phyloP scores from a whole-genome alignment of 2,329 filamentous ascomycete genomes.

The Rhinocladiella mackenziei region DNA sequence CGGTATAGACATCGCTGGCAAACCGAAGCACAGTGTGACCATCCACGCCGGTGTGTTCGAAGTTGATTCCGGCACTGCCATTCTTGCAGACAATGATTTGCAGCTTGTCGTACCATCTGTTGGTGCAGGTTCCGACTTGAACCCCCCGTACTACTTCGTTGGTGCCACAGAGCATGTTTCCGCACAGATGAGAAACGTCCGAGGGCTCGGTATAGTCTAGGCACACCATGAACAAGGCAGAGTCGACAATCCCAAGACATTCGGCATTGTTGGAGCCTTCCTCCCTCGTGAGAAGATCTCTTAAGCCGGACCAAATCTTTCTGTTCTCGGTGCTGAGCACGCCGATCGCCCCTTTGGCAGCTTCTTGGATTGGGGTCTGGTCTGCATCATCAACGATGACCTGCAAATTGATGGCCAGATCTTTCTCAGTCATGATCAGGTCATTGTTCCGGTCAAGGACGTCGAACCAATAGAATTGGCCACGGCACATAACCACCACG shows the following conservation, averaged over 20 bases:
- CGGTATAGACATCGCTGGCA: conserved; percentile 92
- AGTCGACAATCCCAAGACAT: conserved; percentile 91
- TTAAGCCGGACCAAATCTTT: conserved; percentile 88
- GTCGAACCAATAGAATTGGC: conserved; percentile 99
- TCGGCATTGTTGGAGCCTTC: conserved; percentile 91
- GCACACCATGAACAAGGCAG: conserved; percentile 85
- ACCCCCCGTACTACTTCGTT: conserved; percentile 88
- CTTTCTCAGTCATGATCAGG: conserved; percentile 94
- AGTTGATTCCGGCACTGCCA: conserved; percentile 97
- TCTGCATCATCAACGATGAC: conserved; percentile 88
- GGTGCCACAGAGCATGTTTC: conserved; percentile 97
- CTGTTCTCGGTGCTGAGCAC: conserved; percentile 95
- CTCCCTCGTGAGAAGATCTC: conserved; percentile 82
- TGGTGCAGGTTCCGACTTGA: conserved; percentile 95
- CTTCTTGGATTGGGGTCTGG: conserved; percentile 85
- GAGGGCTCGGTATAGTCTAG: conserved; percentile 86
- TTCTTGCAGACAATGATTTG: conserved; percentile 99
- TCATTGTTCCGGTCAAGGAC: conserved; percentile 92
- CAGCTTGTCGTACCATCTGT: conserved; percentile 98
- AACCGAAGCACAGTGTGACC: conserved; percentile 96
- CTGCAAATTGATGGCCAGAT: conserved; percentile 84
- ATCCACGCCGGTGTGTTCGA: conserved; percentile 96
- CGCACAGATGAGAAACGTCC: conserved; percentile 79
- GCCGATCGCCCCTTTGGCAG: conserved; percentile 89
- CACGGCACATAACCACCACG: conserved; percentile 85